phyloP scores from a whole-genome alignment of 768 basidiomycete genomes.

The Lentinula raphanica region DNA sequence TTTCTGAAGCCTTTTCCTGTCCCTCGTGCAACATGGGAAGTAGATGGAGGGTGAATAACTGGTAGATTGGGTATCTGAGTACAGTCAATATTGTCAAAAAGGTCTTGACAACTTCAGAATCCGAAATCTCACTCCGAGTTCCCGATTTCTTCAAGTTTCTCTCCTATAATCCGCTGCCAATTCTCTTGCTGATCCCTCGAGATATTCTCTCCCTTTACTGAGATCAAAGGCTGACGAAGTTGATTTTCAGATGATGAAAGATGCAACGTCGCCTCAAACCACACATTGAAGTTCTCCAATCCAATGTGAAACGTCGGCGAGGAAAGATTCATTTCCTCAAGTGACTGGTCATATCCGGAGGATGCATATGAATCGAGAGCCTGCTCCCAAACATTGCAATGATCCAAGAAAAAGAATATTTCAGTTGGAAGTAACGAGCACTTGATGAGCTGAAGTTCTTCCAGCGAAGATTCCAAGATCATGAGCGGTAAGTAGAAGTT shows the following conservation, averaged over 20 bases:
- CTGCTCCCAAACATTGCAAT: conserved; percentile 24
- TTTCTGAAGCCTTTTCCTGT: conserved; percentile 1
- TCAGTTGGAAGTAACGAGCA: conserved; percentile 64
- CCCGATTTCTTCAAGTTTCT: conserved; percentile 29
- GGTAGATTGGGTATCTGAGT: conserved; percentile 54
- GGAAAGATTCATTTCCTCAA: conserved; percentile 4
- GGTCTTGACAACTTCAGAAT: too few relatives aligned
- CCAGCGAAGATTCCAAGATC: conserved; percentile 16
- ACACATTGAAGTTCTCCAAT: conserved; percentile 8
- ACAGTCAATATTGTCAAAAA: background rate
- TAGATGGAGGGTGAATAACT: conserved; percentile 52
- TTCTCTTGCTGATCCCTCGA: conserved; percentile 42
- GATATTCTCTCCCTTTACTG: conserved; percentile 43
- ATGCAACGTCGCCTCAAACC: conserved; percentile 28
- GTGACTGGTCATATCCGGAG: conserved; percentile 2
- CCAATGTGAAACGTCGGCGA: background rate
- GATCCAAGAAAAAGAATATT: conserved; percentile 38
- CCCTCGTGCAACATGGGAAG: conserved; percentile 50
- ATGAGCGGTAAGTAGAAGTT: too few relatives aligned
- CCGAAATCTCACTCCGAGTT: conserved; percentile 24
- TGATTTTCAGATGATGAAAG: conserved; percentile 7
- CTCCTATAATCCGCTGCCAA: conserved; percentile 38
- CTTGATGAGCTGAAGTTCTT: conserved; percentile 57
- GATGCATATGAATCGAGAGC: conserved; percentile 11
- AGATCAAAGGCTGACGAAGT: conserved; percentile 20